phyloP scores from a whole-genome alignment of 2,329 filamentous ascomycete species.

The Amauroascus verrucosus region DNA sequence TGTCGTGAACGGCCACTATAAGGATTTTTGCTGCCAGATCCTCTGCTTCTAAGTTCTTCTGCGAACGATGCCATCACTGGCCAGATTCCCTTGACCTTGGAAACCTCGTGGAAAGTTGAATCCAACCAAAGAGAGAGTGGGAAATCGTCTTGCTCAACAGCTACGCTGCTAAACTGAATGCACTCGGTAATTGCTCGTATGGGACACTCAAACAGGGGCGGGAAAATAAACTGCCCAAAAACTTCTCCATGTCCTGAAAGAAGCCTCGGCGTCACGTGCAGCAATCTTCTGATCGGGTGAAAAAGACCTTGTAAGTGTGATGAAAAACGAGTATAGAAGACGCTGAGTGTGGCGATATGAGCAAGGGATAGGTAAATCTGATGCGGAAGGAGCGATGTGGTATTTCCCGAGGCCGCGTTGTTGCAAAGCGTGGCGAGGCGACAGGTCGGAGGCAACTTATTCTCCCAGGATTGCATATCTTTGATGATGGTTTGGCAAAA shows the following conservation, averaged over 20 bases:
- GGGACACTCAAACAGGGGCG: constrained; percentile 31
- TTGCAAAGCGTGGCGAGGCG: constrained; percentile 7
- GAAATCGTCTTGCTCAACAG: background rate
- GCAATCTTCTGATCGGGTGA: constrained; percentile 30
- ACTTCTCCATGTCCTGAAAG: constrained; percentile 31
- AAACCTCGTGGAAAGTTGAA: constrained; percentile 1
- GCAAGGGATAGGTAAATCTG: constrained; percentile 32
- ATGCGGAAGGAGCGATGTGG: constrained; percentile 26
- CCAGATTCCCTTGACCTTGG: constrained; percentile 7
- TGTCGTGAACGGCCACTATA: background rate
- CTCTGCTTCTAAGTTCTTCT: background rate
- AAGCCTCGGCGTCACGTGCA: constrained; percentile 29
- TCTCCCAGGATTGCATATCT: constrained; percentile 13
- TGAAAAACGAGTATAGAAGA: constrained; percentile 28
- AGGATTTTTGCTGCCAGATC: background rate
- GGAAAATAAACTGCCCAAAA: constrained; percentile 29
- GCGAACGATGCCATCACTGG: constrained; percentile 9
- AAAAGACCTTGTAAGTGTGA: constrained; percentile 26
- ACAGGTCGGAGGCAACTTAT: constrained; percentile 7
- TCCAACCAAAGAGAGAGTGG: constrained; percentile 3
- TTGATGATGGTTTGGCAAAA: constrained; percentile 10
- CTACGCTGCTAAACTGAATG: background rate
- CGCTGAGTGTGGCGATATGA: constrained; percentile 30
- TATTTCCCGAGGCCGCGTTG: background rate
- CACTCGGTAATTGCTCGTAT: constrained; percentile 28